Evolutionary conservation across 129 eudicot species (phyloP).

Genomic region (Flaveria sonorensis): DNA sequence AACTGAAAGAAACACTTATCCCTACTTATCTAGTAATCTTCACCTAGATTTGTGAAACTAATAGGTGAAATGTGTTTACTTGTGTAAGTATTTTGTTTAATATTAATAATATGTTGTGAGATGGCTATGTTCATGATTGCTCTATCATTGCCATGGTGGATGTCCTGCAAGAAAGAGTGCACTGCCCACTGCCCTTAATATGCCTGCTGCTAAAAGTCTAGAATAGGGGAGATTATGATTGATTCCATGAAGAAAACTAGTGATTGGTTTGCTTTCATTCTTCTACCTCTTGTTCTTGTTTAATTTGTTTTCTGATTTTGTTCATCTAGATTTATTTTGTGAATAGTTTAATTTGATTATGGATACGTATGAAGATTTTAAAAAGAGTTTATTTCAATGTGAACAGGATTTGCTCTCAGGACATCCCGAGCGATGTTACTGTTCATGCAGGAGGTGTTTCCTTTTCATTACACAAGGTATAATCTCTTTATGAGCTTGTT

Average conservation of each 20-base stretch:
- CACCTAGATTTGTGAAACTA: not conserved
- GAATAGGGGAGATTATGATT: constrained; percentile 34
- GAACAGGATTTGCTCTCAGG: constrained; percentile 85
- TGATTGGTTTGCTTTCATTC: constrained; percentile 68
- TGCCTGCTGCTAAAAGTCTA: constrained; percentile 21
- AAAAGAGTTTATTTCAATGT: constrained; percentile 11
- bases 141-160: constrained; percentile 47
- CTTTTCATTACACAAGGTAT: constrained; percentile 91
- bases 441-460: constrained; percentile 69
- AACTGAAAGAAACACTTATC: constrained; percentile 23
- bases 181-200: constrained; percentile 32
- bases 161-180: constrained; percentile 38
- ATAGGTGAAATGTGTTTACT: constrained; percentile 27
- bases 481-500: not conserved
- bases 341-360: not conserved
- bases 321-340: not conserved
- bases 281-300: not conserved
- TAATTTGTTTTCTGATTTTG: not conserved
- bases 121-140: constrained; percentile 33
- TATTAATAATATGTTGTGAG: constrained; percentile 29
- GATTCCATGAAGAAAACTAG: constrained; percentile 77
- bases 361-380: not conserved
- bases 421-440: constrained; percentile 73
- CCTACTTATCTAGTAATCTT: not conserved
- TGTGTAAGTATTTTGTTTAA: not conserved